phyloP scores from a whole-genome alignment of 306 rosid species.

The Pachyrhizus erosus region DNA sequence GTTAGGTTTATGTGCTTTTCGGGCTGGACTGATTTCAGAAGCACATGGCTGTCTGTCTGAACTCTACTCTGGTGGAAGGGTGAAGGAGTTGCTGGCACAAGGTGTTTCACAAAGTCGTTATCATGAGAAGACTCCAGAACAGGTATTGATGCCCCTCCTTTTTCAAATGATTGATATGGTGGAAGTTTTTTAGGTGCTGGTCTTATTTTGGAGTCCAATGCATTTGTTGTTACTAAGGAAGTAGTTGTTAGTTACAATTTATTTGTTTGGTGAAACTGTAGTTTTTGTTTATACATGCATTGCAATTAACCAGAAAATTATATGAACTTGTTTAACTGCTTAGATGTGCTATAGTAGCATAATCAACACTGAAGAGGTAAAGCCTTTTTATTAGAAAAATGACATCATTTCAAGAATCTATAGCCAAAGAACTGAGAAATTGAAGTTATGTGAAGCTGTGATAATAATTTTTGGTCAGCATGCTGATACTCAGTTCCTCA shows the following conservation, averaged over 20 bases:
- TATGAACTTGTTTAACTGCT: background rate
- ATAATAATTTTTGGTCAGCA: background rate
- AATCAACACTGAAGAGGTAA: background rate
- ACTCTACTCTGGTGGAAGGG: slow-evolving; percentile 95
- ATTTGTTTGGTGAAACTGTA: background rate
- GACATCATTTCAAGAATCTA: background rate
- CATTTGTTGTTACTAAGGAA: background rate
- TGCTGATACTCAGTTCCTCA: background rate
- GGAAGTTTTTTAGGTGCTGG: background rate
- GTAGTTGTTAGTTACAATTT: background rate
- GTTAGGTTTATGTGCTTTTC: slow-evolving; percentile 91
- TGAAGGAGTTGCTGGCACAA: slow-evolving; percentile 96
- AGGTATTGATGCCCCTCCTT: slow-evolving; percentile 53
- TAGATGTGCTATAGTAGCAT: background rate
- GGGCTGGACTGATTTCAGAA: slow-evolving; percentile 78
- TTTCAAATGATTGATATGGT: background rate
- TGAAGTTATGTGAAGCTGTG: background rate
- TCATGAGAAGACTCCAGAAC: slow-evolving; percentile 99
- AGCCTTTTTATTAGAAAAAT: background rate
- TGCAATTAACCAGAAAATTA: background rate
- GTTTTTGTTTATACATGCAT: background rate
- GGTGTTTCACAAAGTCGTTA: slow-evolving; percentile 93
- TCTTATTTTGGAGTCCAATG: background rate
- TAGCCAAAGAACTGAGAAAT: background rate
- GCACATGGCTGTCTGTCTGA: slow-evolving; percentile 92